A percentile compares a stretch with the other conserved stretches of the same genome.
These are phyloP conservation scores for Aspergillus candidus DNA, from an alignment of 2,329 filamentous ascomycete species.

Conservation along the genomic window DNA sequence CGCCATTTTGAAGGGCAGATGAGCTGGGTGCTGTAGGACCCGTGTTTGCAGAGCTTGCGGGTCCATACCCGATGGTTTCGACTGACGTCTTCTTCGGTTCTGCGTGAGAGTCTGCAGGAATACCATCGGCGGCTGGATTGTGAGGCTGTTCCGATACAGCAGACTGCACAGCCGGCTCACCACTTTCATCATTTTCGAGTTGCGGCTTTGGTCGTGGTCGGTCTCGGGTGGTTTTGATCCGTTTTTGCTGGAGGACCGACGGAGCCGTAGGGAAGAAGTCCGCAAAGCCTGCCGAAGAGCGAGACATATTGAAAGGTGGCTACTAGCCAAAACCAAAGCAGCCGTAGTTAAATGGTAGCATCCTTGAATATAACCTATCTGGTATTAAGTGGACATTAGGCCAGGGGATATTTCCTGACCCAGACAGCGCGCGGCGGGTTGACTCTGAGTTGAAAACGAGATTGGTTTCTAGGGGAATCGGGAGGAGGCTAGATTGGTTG, in stretches of 20 bases:
- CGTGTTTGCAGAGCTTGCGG: constrained; percentile 66
- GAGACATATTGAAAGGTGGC: constrained; percentile 63
- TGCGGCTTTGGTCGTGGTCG: constrained; percentile 54
- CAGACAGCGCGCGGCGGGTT: constrained; percentile 5
- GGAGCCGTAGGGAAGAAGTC: constrained; percentile 80
- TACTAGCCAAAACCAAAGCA: constrained; percentile 34
- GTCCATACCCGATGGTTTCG: constrained; percentile 59
- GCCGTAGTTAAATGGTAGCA: constrained; percentile 33
- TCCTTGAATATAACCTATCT: constrained; percentile 27
- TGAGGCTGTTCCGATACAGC: constrained; percentile 7
- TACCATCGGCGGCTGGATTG: constrained; percentile 12
- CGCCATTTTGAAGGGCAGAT: constrained; percentile 45
- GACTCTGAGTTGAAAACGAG: not conserved
- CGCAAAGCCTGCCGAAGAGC: constrained; percentile 72
- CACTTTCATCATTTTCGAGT: constrained; percentile 16
- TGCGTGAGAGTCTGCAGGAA: constrained; percentile 11
- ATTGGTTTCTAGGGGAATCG: not conserved
- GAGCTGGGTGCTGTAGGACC: constrained; percentile 66
- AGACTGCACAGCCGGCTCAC: constrained; percentile 10
- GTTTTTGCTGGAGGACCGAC: constrained; percentile 51
- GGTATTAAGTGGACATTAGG: constrained; percentile 18
- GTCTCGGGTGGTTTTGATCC: constrained; percentile 48
- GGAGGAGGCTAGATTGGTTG: not conserved
- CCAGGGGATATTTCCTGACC: constrained; percentile 15
- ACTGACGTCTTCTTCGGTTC: constrained; percentile 13